These are phyloP conservation scores for Mortierella antarctica DNA, from an alignment of 192 early-diverging fungal species.

Conservation along the genomic window DNA sequence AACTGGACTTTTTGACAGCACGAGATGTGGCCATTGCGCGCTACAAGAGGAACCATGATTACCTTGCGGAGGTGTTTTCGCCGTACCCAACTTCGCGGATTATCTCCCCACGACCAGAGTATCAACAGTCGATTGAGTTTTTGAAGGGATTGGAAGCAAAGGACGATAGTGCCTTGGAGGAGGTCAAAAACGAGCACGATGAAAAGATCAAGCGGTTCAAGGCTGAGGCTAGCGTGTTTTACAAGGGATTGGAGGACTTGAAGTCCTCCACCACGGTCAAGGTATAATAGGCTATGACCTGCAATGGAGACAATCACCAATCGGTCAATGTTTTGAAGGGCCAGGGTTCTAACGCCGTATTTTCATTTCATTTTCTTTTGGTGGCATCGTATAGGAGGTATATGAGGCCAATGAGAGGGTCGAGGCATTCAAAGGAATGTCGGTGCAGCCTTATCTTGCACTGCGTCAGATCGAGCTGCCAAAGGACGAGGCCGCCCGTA, in stretches of 20 bases:
- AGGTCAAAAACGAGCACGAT: slow-evolving; percentile 41
- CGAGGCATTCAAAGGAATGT: slow-evolving; percentile 30
- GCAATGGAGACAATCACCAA: not conserved
- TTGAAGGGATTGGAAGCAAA: slow-evolving; percentile 28
- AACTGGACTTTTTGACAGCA: slow-evolving; percentile 66
- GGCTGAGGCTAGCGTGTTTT: slow-evolving; percentile 42
- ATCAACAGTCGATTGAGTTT: slow-evolving; percentile 14
- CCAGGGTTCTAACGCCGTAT: not conserved
- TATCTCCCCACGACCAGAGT: slow-evolving; percentile 11
- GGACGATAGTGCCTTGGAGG: slow-evolving; percentile 36
- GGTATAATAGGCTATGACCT: slow-evolving; percentile 13
- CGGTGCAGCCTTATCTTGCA: slow-evolving; percentile 29
- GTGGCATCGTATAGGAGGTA: slow-evolving; percentile 21
- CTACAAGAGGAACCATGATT: slow-evolving; percentile 73
- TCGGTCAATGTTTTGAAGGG: not conserved
- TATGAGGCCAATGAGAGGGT: slow-evolving; percentile 40
- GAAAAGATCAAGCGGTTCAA: slow-evolving; percentile 56
- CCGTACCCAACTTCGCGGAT: slow-evolving; percentile 59
- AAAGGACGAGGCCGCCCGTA: slow-evolving; percentile 28
- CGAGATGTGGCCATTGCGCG: slow-evolving; percentile 71
- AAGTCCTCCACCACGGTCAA: slow-evolving; percentile 55
- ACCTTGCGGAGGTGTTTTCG: slow-evolving; percentile 73
- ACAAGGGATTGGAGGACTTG: slow-evolving; percentile 48
- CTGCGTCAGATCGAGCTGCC: slow-evolving; percentile 38
- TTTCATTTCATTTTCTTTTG: not conserved